A percentile compares a stretch with the other conserved stretches of the same genome.
These are phyloP conservation scores for Nigrograna mackinnonii DNA, from an alignment of 2,329 filamentous ascomycete species.

Conservation along the genomic window DNA sequence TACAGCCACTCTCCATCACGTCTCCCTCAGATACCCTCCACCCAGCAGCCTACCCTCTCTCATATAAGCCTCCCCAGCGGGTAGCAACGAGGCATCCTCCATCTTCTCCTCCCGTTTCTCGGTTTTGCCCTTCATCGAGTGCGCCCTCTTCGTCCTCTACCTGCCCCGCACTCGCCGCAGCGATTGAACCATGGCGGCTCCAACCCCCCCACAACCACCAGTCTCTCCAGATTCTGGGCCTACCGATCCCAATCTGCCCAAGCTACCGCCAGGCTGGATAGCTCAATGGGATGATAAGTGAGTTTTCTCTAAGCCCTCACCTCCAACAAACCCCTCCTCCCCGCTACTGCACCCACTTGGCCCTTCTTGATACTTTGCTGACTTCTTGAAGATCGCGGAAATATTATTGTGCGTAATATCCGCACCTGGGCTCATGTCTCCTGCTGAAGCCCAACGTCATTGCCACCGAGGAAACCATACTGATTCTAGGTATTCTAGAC, in stretches of 20 bases:
- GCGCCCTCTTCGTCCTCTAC: too few relatives aligned
- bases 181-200: conserved; percentile 36
- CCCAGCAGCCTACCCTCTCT: conserved; percentile 15
- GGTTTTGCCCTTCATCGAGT: too few relatives aligned
- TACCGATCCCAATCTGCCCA: conserved; percentile 40
- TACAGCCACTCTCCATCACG: too few relatives aligned
- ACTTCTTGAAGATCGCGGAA: conserved; percentile 38
- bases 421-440: background rate
- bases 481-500: conserved; percentile 30
- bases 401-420: conserved; percentile 40
- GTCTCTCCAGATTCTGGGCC: conserved; percentile 43
- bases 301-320: conserved; percentile 15
- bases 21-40: conserved; percentile 11
- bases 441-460: too few relatives aligned
- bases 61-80: conserved; percentile 25
- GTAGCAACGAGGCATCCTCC: too few relatives aligned
- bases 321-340: conserved; percentile 8
- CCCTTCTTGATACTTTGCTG: conserved; percentile 23
- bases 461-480: conserved; percentile 2
- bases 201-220: conserved; percentile 40
- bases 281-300: conserved; percentile 45
- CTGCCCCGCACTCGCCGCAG: too few relatives aligned
- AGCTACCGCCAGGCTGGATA: conserved; percentile 44
- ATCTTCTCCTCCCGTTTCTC: too few relatives aligned
- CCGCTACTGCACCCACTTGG: conserved; percentile 12